These are phyloP conservation scores for Capsicum chinense DNA, from an alignment of 257 asterid species.

Conservation along the genomic window DNA sequence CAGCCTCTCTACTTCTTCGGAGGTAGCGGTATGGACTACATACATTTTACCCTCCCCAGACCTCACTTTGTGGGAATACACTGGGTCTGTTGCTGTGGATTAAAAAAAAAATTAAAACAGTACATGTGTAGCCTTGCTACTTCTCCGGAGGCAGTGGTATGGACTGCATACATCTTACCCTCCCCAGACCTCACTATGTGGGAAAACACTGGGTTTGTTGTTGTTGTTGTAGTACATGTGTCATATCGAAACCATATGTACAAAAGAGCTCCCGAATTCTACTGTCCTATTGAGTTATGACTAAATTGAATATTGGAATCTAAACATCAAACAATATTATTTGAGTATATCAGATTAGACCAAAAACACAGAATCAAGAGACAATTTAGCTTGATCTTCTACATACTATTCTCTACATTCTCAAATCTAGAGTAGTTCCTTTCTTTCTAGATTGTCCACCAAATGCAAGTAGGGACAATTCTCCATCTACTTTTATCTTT, in stretches of 20 bases:
- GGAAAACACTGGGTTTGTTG: too few relatives aligned
- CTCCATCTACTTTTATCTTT: too few relatives aligned
- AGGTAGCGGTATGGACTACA: too few relatives aligned
- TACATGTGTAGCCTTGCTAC: background rate
- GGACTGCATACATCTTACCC: too few relatives aligned
- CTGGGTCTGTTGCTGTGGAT: too few relatives aligned
- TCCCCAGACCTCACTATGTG: too few relatives aligned
- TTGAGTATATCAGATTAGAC: background rate
- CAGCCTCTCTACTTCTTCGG: too few relatives aligned
- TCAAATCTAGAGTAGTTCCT: background rate
- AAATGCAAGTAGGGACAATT: too few relatives aligned
- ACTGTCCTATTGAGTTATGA: background rate
- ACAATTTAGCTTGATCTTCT: background rate
- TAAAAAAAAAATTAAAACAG: background rate
- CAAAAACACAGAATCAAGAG: background rate
- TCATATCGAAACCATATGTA: background rate
- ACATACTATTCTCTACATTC: slow-evolving; percentile 9
- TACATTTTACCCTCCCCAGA: too few relatives aligned
- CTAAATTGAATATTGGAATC: background rate
- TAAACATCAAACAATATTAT: background rate
- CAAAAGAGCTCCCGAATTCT: background rate
- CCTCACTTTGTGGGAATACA: too few relatives aligned
- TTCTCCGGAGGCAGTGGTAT: too few relatives aligned
- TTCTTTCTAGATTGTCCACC: too few relatives aligned
- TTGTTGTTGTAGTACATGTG: background rate